Percentiles rank a stretch among this genome's conserved stretches.
These are phyloP conservation scores for Exidia glandulosa DNA, from an alignment of 768 basidiomycete genomes.

Conservation along the genomic window DNA sequence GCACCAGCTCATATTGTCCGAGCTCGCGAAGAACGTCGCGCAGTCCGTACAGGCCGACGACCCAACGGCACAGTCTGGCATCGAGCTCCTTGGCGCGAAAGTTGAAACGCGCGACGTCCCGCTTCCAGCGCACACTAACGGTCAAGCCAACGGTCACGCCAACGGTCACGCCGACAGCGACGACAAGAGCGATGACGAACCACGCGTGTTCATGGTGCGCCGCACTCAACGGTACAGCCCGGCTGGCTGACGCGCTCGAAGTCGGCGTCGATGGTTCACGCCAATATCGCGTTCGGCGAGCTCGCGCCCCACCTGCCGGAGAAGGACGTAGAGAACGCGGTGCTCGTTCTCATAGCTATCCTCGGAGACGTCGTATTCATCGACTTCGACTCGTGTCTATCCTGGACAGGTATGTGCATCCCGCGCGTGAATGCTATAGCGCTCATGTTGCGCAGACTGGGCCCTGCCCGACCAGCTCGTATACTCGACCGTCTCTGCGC, in stretches of 20 bases:
- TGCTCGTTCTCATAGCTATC: slow-evolving; percentile 54
- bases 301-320: slow-evolving; percentile 56
- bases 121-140: neutral
- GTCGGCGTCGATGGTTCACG: slow-evolving; percentile 63
- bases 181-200: slow-evolving; percentile 18
- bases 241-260: slow-evolving; percentile 16
- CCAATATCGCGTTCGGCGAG: slow-evolving; percentile 77
- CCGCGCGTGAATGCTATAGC: neutral
- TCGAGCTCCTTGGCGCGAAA: slow-evolving; percentile 50
- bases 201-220: slow-evolving; percentile 49
- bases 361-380: slow-evolving; percentile 62
- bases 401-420: slow-evolving; percentile 55
- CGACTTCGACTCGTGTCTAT: slow-evolving; percentile 67
- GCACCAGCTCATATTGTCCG: slow-evolving; percentile 61
- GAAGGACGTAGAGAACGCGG: slow-evolving; percentile 39
- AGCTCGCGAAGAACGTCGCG: slow-evolving; percentile 52
- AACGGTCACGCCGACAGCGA: too few species aligned
- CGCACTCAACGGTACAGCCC: neutral
- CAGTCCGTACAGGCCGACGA: slow-evolving; percentile 27
- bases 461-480: slow-evolving; percentile 78
- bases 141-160: too few species aligned
- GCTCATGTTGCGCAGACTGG: slow-evolving; percentile 46
- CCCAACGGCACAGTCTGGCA: slow-evolving; percentile 31
- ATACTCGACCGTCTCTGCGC: slow-evolving; percentile 64
- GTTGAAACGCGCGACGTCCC: slow-evolving; percentile 33